Conservation (phyloP, 768 basidiomycete genomes). For the Lactarius evosmus region DNA sequence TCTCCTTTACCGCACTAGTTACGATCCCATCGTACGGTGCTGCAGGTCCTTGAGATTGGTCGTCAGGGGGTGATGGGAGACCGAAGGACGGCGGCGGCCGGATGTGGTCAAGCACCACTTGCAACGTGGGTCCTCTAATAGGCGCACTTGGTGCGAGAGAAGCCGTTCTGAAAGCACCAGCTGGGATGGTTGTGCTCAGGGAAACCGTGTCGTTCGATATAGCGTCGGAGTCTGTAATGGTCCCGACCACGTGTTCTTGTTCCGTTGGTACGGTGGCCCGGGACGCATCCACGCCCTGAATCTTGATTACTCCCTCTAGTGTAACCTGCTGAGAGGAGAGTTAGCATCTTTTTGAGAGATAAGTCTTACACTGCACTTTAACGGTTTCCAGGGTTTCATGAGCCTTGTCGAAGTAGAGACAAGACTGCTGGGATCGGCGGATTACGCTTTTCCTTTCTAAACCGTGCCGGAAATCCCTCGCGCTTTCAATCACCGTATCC, state of each 20-base stretch:
- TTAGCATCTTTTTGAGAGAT: background rate
- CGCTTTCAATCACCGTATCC: background rate
- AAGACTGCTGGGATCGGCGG: slow-evolving; percentile 1
- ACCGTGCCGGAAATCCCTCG: slow-evolving; percentile 1
- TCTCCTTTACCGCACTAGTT: background rate
- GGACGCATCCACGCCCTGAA: background rate
- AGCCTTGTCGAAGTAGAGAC: slow-evolving; percentile 10
- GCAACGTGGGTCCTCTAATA: background rate
- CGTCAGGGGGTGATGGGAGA: background rate
- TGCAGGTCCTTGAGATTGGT: background rate
- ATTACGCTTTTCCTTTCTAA: slow-evolving; percentile 4
- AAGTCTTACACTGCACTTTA: background rate
- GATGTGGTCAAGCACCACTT: background rate
- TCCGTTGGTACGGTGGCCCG: background rate
- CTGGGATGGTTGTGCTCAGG: background rate
- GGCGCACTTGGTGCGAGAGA: background rate
- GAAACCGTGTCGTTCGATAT: background rate
- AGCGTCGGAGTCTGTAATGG: background rate
- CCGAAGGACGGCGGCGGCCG: background rate
- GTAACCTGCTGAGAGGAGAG: slow-evolving; percentile 1
- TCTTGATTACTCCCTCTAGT: background rate
- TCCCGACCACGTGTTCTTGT: background rate
- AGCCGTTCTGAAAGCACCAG: background rate
- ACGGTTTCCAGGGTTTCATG: slow-evolving; percentile 1
- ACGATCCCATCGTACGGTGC: background rate